Conservation (phyloP, 23 red algal genomes). For the Gracilaria gracilis region DNA sequence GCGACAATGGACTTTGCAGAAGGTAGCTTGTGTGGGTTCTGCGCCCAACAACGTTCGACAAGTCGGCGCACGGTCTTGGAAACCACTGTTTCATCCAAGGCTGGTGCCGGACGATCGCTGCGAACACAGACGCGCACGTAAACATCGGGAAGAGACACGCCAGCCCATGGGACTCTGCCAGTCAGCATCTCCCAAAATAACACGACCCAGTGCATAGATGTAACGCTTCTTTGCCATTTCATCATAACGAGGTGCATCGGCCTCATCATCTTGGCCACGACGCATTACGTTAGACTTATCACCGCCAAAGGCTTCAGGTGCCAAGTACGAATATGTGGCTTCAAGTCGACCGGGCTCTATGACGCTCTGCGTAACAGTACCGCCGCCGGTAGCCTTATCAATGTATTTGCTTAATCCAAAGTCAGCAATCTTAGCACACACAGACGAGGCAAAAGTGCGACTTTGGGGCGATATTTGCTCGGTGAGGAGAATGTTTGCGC, state of each 20-base stretch:
- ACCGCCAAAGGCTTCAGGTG: conserved; percentile 92
- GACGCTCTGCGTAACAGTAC: conserved; percentile 69
- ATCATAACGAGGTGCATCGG: conserved; percentile 67
- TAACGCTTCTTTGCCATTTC: conserved; percentile 78
- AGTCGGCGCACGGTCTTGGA: conserved; percentile 50
- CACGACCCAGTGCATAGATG: conserved; percentile 80
- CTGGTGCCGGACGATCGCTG: conserved; percentile 69
- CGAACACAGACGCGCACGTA: conserved; percentile 78
- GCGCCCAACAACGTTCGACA: conserved; percentile 80
- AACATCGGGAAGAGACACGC: conserved; percentile 66
- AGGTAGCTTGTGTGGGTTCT: conserved; percentile 63
- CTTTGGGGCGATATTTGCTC: conserved; percentile 19
- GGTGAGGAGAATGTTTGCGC: conserved; percentile 79
- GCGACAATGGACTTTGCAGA: conserved; percentile 69
- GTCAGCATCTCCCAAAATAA: conserved; percentile 84
- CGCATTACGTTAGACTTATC: conserved; percentile 80
- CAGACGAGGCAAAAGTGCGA: conserved; percentile 13
- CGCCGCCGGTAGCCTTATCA: conserved; percentile 74
- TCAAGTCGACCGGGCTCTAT: conserved; percentile 69
- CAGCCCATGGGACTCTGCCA: conserved; percentile 66
- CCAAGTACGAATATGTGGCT: conserved; percentile 92
- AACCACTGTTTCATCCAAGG: conserved; percentile 67
- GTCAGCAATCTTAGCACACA: conserved; percentile 82
- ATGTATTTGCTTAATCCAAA: conserved; percentile 80
- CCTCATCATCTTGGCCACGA: conserved; percentile 42